These are phyloP conservation scores for Boletellus ananiceps DNA, from an alignment of 768 basidiomycete genomes.

Conservation along the genomic window DNA sequence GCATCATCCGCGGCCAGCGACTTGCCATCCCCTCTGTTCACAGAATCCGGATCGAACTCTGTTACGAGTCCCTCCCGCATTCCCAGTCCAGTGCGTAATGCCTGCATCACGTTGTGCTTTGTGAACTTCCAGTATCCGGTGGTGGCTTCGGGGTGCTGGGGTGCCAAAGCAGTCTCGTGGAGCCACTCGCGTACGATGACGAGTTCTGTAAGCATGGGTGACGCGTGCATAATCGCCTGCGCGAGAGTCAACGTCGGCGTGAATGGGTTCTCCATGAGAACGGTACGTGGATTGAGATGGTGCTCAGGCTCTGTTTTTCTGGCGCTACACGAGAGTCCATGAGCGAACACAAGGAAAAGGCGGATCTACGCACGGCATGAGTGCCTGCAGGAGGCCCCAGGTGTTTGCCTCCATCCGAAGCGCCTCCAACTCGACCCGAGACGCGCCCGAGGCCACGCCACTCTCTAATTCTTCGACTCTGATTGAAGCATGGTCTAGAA, in stretches of 20 bases:
- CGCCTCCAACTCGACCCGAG: slow-evolving; percentile 54
- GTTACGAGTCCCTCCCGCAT: slow-evolving; percentile 49
- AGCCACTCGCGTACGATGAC: slow-evolving; percentile 86
- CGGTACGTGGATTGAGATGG: slow-evolving; percentile 45
- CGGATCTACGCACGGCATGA: slow-evolving; percentile 58
- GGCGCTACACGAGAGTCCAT: slow-evolving; percentile 38
- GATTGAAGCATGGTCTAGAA: slow-evolving; percentile 1
- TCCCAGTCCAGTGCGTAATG: slow-evolving; percentile 45
- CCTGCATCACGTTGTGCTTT: slow-evolving; percentile 66
- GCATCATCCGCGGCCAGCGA: slow-evolving; percentile 73
- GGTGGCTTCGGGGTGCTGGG: slow-evolving; percentile 62
- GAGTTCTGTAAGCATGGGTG: slow-evolving; percentile 67
- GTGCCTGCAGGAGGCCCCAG: slow-evolving; percentile 74
- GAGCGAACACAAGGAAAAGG: neutral
- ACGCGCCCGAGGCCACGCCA: slow-evolving; percentile 31
- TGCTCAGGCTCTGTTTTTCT: slow-evolving; percentile 57
- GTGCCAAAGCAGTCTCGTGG: slow-evolving; percentile 66
- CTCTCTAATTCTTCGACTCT: slow-evolving; percentile 55
- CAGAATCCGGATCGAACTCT: slow-evolving; percentile 80
- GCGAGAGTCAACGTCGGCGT: slow-evolving; percentile 74
- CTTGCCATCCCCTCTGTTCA: slow-evolving; percentile 53
- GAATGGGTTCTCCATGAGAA: slow-evolving; percentile 74
- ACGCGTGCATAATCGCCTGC: slow-evolving; percentile 64
- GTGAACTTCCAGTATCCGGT: slow-evolving; percentile 86
- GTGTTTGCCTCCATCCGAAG: slow-evolving; percentile 74